Evolutionary conservation across 2,329 filamentous ascomycete genomes (phyloP), one percentile per base, ranked within the genome.

Genomic region (Verticillium nonalfalfae): DNA sequence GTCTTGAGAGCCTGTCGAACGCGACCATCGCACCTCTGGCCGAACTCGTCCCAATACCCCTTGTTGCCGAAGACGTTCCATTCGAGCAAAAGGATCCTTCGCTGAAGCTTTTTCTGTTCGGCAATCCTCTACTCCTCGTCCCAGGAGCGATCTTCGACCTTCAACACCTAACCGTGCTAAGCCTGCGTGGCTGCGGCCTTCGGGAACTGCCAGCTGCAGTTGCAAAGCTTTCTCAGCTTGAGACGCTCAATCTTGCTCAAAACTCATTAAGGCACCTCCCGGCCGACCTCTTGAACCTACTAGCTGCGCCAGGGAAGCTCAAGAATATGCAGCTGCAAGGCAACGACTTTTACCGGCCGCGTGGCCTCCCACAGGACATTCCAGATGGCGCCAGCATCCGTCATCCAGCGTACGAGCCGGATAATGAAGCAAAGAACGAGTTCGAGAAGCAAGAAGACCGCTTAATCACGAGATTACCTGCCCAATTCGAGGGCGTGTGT

Each of bases 231-330:
- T 70, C 70, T 4, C 86, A 85, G 62, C 78, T 92, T 4, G 75
- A 77, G 58, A 80, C 85, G 58, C 80, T 92, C 45, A 91, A 90
- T 66, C 67, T 92, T 9, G 84, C 86, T 1, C 82, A 88, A 59
- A 91, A 91, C 64, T 73, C 75, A 5, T 75, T 92, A 11, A 78
- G 77, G 7, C 82, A 76, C 63, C 76, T 92, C 1, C 89, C 89
- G 0, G 82, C 78, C 60, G 87, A 90, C 68, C 74, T 91, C 1
- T 75, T 90, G 1, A 72, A 81, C 31, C 76, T 90, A 2, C 71
- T 90, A 21, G 72, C 75, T 36, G 68, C 72, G 10, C 69, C 73
- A 0, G 72, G 76, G 56, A 79, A 77, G 21, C 75, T 89, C n/a
- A 70, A 72, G 13, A 77, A 78, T 4, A 72, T 90, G n/a, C 77